A percentile compares a stretch with the other conserved stretches of the same genome.
Conservation (phyloP, 441 rosid species). For the Pelargonium australe region DNA sequence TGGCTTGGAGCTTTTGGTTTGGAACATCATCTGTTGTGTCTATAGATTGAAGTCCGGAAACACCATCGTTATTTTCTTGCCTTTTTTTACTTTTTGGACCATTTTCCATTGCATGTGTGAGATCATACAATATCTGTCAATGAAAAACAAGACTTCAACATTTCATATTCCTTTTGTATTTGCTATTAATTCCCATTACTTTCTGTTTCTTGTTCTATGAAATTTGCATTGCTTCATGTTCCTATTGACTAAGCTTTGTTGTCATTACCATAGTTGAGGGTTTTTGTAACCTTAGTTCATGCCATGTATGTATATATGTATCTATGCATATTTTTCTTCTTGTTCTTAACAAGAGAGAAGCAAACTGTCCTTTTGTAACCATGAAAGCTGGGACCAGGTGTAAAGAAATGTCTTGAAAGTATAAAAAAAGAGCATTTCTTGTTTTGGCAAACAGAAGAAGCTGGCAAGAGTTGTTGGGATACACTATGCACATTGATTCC, state of each 20-base stretch:
- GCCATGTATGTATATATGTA: too few species aligned
- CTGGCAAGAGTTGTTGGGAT: background rate
- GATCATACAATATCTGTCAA: background rate
- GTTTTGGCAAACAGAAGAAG: background rate
- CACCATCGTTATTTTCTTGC: background rate
- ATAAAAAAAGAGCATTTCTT: background rate
- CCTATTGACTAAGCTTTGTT: too few species aligned
- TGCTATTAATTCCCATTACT: background rate
- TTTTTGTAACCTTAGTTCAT: too few species aligned
- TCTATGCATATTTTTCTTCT: too few species aligned
- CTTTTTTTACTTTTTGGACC: background rate
- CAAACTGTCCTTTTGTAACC: background rate
- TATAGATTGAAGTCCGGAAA: background rate
- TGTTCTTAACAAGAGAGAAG: background rate
- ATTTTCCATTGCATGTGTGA: background rate
- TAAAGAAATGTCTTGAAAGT: background rate
- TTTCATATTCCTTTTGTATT: background rate
- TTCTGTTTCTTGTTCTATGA: background rate
- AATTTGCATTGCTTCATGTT: too few species aligned
- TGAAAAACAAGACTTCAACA: background rate
- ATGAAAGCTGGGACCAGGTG: background rate
- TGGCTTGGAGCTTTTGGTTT: background rate
- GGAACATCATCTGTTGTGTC: background rate
- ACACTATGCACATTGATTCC: background rate
- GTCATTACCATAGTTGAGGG: too few species aligned